Evolutionary conservation across 83 land plant genomes (phyloP).

Genomic region (Thuja plicata): DNA sequence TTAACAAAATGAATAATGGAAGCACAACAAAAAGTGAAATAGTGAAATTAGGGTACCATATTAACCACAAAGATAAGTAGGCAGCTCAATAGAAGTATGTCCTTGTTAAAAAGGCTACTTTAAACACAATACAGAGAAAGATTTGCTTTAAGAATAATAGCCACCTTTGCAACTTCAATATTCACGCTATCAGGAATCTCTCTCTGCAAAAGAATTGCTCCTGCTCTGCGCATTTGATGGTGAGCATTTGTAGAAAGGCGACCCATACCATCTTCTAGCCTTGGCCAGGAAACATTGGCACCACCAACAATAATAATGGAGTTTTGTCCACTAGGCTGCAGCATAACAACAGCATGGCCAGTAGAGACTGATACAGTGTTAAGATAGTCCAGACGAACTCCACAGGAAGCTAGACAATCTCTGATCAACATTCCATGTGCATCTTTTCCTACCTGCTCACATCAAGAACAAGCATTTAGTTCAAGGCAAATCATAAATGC

Average conservation of each 20-base stretch:
- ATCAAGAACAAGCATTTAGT: not conserved
- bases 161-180: slow-evolving; percentile 91
- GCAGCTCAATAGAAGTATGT: not conserved
- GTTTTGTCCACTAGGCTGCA: slow-evolving; percentile 84
- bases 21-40: not conserved
- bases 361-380: slow-evolving; percentile 61
- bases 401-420: slow-evolving; percentile 62
- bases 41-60: not conserved
- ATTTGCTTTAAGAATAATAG: not conserved
- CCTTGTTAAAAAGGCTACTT: not conserved
- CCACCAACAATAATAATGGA: slow-evolving; percentile 95
- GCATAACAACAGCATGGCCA: slow-evolving; percentile 98
- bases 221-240: slow-evolving; percentile 62
- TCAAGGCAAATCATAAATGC: not conserved
- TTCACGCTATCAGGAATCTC: slow-evolving; percentile 92
- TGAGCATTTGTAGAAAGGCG: slow-evolving; percentile 32
- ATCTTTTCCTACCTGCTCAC: slow-evolving; percentile 80
- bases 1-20: not conserved
- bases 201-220: slow-evolving; percentile 84
- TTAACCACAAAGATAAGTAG: not conserved
- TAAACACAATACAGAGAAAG: not conserved
- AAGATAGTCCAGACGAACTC: slow-evolving; percentile 68
- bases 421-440: slow-evolving; percentile 70
- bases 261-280: slow-evolving; percentile 23
- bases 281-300: slow-evolving; percentile 81